These are phyloP conservation scores for Candida sonorensis DNA, from an alignment of 805 yeast genomes.

Conservation along the genomic window DNA sequence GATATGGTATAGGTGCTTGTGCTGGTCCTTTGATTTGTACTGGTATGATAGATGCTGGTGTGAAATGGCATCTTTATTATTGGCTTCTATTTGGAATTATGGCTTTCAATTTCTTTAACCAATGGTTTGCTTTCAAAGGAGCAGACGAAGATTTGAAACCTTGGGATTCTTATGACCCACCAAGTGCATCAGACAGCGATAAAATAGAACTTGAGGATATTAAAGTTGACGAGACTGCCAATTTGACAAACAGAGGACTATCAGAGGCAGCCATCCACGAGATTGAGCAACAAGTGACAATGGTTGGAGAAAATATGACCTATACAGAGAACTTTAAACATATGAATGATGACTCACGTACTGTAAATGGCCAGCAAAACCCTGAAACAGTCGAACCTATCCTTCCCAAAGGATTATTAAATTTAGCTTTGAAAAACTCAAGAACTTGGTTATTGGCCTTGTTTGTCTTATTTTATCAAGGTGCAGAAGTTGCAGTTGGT, in stretches of 20 bases:
- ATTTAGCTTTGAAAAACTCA: conserved; percentile 32
- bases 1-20: conserved; percentile 69
- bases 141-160: conserved; percentile 40
- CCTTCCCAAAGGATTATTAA: conserved; percentile 25
- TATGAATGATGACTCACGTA: conserved; percentile 4
- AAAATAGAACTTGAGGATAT: too few relatives aligned
- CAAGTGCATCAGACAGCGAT: too few relatives aligned
- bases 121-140: conserved; percentile 39
- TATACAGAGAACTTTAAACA: conserved; percentile 11
- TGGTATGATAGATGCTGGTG: conserved; percentile 39
- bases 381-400: conserved; percentile 13
- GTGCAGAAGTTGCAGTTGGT: conserved; percentile 62
- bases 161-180: conserved; percentile 25
- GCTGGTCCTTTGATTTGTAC: conserved; percentile 62
- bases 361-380: neutral
- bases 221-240: neutral
- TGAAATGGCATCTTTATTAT: conserved; percentile 49
- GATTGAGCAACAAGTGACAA: conserved; percentile 11
- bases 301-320: conserved; percentile 14
- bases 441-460: conserved; percentile 43
- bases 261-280: conserved; percentile 4
- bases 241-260: neutral
- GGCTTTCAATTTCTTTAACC: conserved; percentile 26
- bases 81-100: conserved; percentile 39
- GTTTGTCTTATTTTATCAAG: conserved; percentile 57